Base-by-base conservation (phyloP, 257 asterid genomes). In the Pogostemon cablin region DNA sequence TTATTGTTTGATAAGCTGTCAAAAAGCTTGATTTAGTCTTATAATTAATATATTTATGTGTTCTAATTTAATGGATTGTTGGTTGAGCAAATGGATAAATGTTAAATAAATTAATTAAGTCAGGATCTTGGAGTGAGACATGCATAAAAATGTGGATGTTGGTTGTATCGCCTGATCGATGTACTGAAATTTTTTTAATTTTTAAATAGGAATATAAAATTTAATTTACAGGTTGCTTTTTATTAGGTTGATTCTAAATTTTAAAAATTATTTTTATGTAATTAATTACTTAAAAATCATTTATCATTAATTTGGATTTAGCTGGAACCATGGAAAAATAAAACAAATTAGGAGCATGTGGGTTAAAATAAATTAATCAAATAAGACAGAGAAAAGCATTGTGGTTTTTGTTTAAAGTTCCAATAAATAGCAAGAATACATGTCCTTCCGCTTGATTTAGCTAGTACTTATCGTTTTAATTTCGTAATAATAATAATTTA, bases 1-100 rank as follows among this genome's bases (percentile, higher is more conserved):
- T 12, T 37, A 40, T 15, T 48, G 81, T 42, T 64, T 11, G 47
- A 41, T 50, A 50, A 72, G 77, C 77, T 71, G 81, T 77, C 73
- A 34, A 59, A 41, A 65, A 43, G 54, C 67, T 60, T 72, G 67
- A 67, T 67, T 49, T 58, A 58, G 9, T 55, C 75, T 25, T 25
- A 40, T 60, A 44, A 50, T 53, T 42, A 58, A 60, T 9, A 59
- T 42, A n/a, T 72, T 48, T 25, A 25, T 25, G 32, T 25, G 32
- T 25, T 25, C 32, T 25, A 25, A 25, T 25, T 25, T 25, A 25
- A 25, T 25, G 12, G 67, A 42, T 68, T 56, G 59, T 42, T 71
- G 60, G 80, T 71, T 66, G 25, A 46, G 60, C 50, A 37, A 53
- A 0, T 65, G 38, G 65, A 8, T 35, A 25, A 25, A 44, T 64